A percentile compares a stretch with the other conserved stretches of the same genome.
Conservation (phyloP, 805 yeast genomes). For the Suhomyces pyralidae region DNA sequence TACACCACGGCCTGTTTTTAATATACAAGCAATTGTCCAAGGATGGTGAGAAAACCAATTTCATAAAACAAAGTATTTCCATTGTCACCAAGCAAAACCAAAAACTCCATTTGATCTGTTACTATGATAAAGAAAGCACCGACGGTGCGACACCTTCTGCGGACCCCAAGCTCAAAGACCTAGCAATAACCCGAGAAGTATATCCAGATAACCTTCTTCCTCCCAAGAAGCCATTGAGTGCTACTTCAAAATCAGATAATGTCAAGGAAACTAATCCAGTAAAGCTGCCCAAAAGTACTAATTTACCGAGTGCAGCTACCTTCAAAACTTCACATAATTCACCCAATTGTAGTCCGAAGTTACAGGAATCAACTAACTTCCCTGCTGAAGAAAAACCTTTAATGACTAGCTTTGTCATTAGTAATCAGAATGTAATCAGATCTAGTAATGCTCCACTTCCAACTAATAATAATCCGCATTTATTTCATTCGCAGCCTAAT, state of each 20-base stretch:
- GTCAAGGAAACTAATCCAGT: neutral
- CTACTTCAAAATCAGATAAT: neutral
- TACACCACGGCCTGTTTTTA: slow-evolving; percentile 24
- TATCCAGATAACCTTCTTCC: slow-evolving; percentile 18
- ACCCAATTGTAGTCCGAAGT: neutral
- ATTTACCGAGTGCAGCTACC: neutral
- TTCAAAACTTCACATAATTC: neutral
- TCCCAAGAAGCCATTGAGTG: neutral
- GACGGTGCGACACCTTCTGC: slow-evolving; percentile 15
- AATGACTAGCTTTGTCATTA: neutral
- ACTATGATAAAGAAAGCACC: slow-evolving; percentile 19
- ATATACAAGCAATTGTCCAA: slow-evolving; percentile 55
- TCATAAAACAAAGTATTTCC: slow-evolving; percentile 64
- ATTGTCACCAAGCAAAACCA: slow-evolving; percentile 48
- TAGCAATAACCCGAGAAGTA: slow-evolving; percentile 17
- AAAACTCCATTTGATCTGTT: slow-evolving; percentile 61
- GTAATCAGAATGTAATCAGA: neutral
- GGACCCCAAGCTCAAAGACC: slow-evolving; percentile 22
- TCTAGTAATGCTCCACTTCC: neutral
- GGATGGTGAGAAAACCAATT: slow-evolving; percentile 22
- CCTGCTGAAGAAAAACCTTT: neutral
- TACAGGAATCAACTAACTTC: neutral
- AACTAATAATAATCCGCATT: neutral
- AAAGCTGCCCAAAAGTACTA: neutral
- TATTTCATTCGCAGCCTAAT: neutral